Percentiles rank a stretch among this genome's conserved stretches.
phyloP scores from a whole-genome alignment of 495 filamentous ascomycete genomes.

The Daldinia childiae region DNA sequence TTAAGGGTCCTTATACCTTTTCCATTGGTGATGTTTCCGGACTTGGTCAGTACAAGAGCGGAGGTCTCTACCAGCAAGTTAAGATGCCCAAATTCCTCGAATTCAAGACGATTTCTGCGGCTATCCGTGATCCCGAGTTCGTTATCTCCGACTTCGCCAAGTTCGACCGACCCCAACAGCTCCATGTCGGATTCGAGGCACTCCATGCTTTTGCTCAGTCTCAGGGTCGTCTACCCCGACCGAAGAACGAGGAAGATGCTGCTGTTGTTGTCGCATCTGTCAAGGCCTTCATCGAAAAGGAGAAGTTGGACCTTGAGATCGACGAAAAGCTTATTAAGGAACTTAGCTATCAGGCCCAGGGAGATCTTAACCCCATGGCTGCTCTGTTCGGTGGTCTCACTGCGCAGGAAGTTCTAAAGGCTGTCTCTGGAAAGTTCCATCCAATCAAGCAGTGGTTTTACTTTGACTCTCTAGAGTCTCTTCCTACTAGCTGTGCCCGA shows the following conservation, averaged over 20 bases:
- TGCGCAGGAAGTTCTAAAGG: conserved; percentile 96
- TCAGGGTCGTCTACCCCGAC: conserved; percentile 77
- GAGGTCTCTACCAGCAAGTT: conserved; percentile 91
- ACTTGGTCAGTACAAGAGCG: conserved; percentile 83
- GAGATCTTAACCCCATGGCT: conserved; percentile 89
- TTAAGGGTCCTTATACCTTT: conserved; percentile 97
- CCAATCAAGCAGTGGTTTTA: conserved; percentile 95
- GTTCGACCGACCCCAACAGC: conserved; percentile 89
- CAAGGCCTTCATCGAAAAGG: conserved; percentile 72
- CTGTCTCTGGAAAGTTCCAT: conserved; percentile 96
- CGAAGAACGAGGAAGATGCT: conserved; percentile 87
- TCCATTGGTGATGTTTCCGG: conserved; percentile 92
- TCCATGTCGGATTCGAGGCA: conserved; percentile 93
- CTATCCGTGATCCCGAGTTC: conserved; percentile 86
- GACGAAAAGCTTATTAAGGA: conserved; percentile 94
- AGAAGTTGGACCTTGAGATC: conserved; percentile 78
- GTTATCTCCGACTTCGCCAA: conserved; percentile 97
- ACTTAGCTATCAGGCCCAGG: conserved; percentile 93
- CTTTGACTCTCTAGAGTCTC: conserved; percentile 95
- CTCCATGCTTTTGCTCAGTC: conserved; percentile 81
- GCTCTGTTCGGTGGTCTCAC: conserved; percentile 95
- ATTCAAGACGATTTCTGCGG: conserved; percentile 79
- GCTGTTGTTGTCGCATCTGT: conserved; percentile 76
- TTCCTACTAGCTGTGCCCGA: conserved; percentile 75
- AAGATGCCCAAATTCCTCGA: conserved; percentile 97